Evolutionary conservation across 75 land plant genomes (phyloP), one percentile per base, ranked within the genome.

Genomic region (Isoetes taiwanensis): DNA sequence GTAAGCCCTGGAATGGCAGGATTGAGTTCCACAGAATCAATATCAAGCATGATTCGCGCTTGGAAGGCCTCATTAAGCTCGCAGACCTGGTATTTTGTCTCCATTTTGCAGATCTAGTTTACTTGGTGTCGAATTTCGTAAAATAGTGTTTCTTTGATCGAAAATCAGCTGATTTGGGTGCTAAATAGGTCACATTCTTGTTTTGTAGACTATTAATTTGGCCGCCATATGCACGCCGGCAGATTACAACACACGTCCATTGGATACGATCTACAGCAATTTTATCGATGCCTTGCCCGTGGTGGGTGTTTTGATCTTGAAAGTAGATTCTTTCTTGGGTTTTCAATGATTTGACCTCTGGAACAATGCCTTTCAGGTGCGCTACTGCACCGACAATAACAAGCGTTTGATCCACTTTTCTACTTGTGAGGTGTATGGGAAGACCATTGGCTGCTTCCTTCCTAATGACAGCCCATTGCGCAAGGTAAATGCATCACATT

Each of bases 201-300:
- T 37, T 9, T 30, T 64, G 74, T 74, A 90, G 97, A 78, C 80
- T n/a, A 83, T 91, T 40, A 91, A 91, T 67, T 74, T 91, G 17
- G 95, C 97, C 27, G 97, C 97, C 40, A 91, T 91, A 57, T 90
- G 97, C 65, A 90, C 97, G 2, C 94, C 94, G 27, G 97, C 94
- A 16, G 94, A 90, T 43, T 86, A 86, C 72, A 90, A 83, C 34
- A 91, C 94, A 1, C 77, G 94, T 16, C 87, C 93, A 1, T 66
- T 86, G 8, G 93, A 83, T 43, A 91, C 97, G 8, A 91, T 91
- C 26, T 86, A 91, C 80, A 91, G 94, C 66, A 91, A 91, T 63
- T 91, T 91, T 68, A 79, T 76, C 21, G 97, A 91, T 59, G 97
- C 97, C 4, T 80, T 86, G 50, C 97, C 97, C 0, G 97, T 91